A percentile compares a stretch with the other conserved stretches of the same genome.
Conservation (phyloP, 1,139 yeast genomes). For the Suhomyces ambrosiae region DNA sequence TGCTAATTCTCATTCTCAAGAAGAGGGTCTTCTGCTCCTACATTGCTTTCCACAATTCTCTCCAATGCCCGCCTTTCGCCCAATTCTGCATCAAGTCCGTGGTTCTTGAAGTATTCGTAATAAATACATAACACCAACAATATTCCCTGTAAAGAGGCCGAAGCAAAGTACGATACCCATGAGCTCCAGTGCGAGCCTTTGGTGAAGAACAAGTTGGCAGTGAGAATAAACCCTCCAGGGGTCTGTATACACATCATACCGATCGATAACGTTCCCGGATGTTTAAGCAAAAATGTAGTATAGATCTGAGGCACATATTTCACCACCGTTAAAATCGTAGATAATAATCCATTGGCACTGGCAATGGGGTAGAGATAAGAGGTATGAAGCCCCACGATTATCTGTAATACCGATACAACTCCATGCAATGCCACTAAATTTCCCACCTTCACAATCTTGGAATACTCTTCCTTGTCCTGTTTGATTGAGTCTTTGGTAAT, state of each 20-base stretch:
- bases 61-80: conserved; percentile 38
- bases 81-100: conserved; percentile 31
- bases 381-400: conserved; percentile 32
- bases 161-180: conserved; percentile 78
- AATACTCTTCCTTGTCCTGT: conserved; percentile 50
- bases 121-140: conserved; percentile 55
- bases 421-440: conserved; percentile 40
- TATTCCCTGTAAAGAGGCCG: conserved; percentile 66
- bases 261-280: conserved; percentile 78
- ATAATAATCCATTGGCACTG: conserved; percentile 60
- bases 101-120: conserved; percentile 36
- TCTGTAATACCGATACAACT: conserved; percentile 35
- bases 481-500: conserved; percentile 48
- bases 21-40: conserved; percentile 10
- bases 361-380: conserved; percentile 46
- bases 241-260: conserved; percentile 87
- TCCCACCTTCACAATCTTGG: conserved; percentile 45
- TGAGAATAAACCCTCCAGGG: conserved; percentile 86
- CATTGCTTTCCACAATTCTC: conserved; percentile 34
- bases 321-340: conserved; percentile 62
- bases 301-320: conserved; percentile 82
- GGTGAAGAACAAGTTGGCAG: conserved; percentile 66
- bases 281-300: conserved; percentile 69
- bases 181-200: conserved; percentile 87
- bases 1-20: conserved; percentile 2